A percentile compares a stretch with the other conserved stretches of the same genome.
These are phyloP conservation scores for Cardamine occulta DNA, from an alignment of 345 rosid genomes.

Conservation along the genomic window DNA sequence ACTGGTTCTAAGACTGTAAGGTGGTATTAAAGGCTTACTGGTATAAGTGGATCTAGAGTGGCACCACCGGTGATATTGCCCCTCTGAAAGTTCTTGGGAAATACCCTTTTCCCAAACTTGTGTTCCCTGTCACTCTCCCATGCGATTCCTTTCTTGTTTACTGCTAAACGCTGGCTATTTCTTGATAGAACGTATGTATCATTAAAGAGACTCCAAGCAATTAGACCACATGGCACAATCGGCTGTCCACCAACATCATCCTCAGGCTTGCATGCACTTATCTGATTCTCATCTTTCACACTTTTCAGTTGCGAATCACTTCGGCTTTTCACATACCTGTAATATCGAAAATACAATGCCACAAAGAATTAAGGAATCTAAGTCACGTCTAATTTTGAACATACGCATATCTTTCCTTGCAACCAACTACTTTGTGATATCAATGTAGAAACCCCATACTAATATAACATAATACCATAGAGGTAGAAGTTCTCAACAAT, in stretches of 20 bases:
- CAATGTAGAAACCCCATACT: background rate
- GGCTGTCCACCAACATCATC: conserved; percentile 38
- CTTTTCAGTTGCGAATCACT: conserved; percentile 70
- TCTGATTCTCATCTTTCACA: conserved; percentile 42
- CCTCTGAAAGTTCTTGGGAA: conserved; percentile 77
- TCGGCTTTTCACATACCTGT: conserved; percentile 94
- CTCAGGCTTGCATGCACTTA: conserved; percentile 71
- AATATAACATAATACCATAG: background rate
- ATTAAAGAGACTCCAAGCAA: conserved; percentile 98
- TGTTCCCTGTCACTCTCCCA: conserved; percentile 95
- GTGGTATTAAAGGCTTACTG: conserved; percentile 55
- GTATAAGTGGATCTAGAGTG: conserved; percentile 42
- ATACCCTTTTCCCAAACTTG: conserved; percentile 84
- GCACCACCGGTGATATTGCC: conserved; percentile 68
- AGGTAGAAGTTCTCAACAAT: conserved; percentile 15
- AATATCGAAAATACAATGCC: conserved; percentile 17
- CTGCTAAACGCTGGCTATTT: conserved; percentile 46
- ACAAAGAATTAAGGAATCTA: conserved; percentile 6
- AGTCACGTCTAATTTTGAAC: background rate
- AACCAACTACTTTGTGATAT: conserved; percentile 4
- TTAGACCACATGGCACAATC: conserved; percentile 95
- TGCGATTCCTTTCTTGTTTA: conserved; percentile 73
- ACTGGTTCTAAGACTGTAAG: background rate
- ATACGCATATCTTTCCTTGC: background rate
- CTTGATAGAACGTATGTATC: conserved; percentile 72